Evolutionary conservation across 1,139 yeast genomes (phyloP), one percentile per base, ranked within the genome.

Genomic region (Suhomyces guaymorum): DNA sequence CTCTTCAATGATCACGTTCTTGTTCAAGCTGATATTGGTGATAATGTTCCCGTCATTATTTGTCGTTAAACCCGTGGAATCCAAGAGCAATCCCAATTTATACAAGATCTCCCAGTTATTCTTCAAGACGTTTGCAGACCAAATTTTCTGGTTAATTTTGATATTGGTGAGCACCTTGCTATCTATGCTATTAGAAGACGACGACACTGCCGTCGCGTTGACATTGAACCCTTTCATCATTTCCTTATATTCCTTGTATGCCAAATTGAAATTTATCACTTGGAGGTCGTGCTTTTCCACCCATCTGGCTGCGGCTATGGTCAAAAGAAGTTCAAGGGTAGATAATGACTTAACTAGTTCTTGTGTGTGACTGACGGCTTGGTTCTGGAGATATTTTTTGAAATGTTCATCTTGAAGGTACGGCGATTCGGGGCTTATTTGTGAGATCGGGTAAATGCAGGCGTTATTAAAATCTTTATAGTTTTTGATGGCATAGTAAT

Each of bases 261-360:
- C 85, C 43, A 88, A 66, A 46, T 83, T 86, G 59, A 89, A 82
- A 55, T 88, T 90, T 15, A 81, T 66, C 10, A 68, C 64, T 16
- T 69, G 78, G 11, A 78, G 61, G 22, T 76, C 80, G 23, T 73
- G 73, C 48, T 81, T 82, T 38, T 77, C 70, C 14, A 78, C 66
- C 41, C 83, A 80, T 26, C 97, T 66, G 0, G 94, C 84, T 0
- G 90, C 83, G 26, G 89, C 78, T 5, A 89, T 77, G 7, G 85
- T 61, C 23, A 90, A 53, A 7, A 83, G 72, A 31, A 82, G 54
- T 51, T 90, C 96, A 16, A 85, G 57, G 33, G 81, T 82, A 2
- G 95, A 80, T 18, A 88, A 57, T 0, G 82, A 66, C 6, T 61
- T 53, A 3, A 63, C 57, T 28, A 60, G 59, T 37, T 45, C 65